Evolutionary conservation across 495 filamentous ascomycete species (phyloP).

Genomic region (Penicilliopsis zonata): DNA sequence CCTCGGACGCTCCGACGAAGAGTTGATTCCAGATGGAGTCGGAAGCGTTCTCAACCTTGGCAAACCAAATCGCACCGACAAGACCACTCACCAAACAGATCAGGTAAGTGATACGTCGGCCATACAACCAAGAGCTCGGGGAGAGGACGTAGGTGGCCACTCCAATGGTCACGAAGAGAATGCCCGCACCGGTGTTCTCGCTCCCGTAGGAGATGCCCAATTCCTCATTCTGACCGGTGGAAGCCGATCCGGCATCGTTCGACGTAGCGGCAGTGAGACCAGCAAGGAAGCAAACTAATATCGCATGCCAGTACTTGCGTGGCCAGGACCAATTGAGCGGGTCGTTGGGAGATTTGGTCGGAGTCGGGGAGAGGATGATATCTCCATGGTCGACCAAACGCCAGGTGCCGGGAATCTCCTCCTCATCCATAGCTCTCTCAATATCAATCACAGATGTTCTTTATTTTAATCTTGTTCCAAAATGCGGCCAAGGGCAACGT

Average conservation of each 20-base stretch:
- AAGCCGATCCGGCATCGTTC: conserved; percentile 16
- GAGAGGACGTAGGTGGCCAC: conserved; percentile 11
- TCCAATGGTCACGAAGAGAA: conserved; percentile 15
- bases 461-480: too few species aligned
- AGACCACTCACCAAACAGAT: conserved; percentile 12
- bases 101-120: conserved; percentile 13
- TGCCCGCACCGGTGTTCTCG: conserved; percentile 15
- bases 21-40: conserved; percentile 17
- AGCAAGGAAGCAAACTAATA: conserved; percentile 12
- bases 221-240: conserved; percentile 12
- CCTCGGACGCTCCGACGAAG: conserved; percentile 16
- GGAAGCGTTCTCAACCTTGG: conserved; percentile 4
- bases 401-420: background rate
- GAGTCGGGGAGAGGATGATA: conserved; percentile 35
- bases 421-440: background rate
- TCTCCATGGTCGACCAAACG: conserved; percentile 10
- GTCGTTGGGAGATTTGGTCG: conserved; percentile 37
- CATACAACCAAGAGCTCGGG: conserved; percentile 14
- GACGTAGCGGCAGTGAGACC: conserved; percentile 16
- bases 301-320: conserved; percentile 26
- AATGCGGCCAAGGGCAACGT: too few species aligned
- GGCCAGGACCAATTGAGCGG: conserved; percentile 39
- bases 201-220: conserved; percentile 11
- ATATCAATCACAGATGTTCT: too few species aligned
- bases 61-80: conserved; percentile 14